These are phyloP conservation scores for Silene conica DNA, from an alignment of 148 eudicot species.

Conservation along the genomic window DNA sequence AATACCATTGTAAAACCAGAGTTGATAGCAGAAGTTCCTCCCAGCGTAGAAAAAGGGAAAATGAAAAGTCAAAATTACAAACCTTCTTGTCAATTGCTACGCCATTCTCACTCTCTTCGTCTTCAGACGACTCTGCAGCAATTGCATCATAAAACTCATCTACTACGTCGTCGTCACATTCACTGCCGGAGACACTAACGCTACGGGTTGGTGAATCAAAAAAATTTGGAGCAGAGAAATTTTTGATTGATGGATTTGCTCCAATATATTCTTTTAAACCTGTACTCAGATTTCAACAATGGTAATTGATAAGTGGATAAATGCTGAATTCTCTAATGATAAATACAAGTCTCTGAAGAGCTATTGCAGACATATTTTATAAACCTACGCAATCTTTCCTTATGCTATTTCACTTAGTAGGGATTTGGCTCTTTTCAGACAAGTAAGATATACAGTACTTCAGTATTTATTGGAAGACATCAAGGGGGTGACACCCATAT, in stretches of 20 bases:
- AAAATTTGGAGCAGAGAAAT: constrained; percentile 31
- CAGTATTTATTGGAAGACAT: not conserved
- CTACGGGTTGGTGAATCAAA: constrained; percentile 43
- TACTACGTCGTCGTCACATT: constrained; percentile 45
- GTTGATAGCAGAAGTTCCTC: not conserved
- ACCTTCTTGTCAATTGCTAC: constrained; percentile 51
- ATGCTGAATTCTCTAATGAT: not conserved
- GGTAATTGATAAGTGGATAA: not conserved
- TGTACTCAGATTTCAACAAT: constrained; percentile 24
- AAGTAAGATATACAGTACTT: not conserved
- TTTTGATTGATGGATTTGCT: constrained; percentile 58
- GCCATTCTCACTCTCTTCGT: constrained; percentile 52
- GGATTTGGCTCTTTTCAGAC: not conserved
- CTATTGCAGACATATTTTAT: not conserved
- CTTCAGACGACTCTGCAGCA: constrained; percentile 54
- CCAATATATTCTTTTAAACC: constrained; percentile 86
- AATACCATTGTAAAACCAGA: not conserved
- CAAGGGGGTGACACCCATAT: not conserved
- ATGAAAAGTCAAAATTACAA: constrained; percentile 15
- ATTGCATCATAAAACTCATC: constrained; percentile 91
- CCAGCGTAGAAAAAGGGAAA: not conserved
- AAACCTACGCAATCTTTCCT: not conserved
- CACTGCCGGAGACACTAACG: constrained; percentile 41
- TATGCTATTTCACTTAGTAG: not conserved
- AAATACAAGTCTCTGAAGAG: not conserved